Evolutionary conservation across 345 rosid species (phyloP).

Genomic region (Diplotaxis tenuifolia): DNA sequence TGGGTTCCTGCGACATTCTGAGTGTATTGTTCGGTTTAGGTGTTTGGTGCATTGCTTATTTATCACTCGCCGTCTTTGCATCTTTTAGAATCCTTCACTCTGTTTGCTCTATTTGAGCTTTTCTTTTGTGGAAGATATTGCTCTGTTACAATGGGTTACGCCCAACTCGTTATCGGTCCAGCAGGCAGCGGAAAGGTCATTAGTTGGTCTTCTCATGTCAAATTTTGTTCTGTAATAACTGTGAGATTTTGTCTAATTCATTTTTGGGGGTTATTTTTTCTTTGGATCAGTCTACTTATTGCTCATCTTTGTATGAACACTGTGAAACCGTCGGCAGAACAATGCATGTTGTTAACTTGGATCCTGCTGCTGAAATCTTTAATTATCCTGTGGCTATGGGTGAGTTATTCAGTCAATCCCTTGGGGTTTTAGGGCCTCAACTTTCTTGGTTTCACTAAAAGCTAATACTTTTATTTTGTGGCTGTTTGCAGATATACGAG

Average conservation of each 20-base stretch:
- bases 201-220: not conserved
- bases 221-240: not conserved
- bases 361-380: constrained; percentile 91
- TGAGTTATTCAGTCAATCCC: constrained; percentile 24
- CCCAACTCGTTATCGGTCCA: constrained; percentile 80
- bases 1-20: constrained; percentile 56
- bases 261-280: not conserved
- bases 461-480: not conserved
- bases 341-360: constrained; percentile 70
- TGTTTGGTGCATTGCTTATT: constrained; percentile 84
- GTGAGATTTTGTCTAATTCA: not conserved
- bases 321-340: constrained; percentile 67
- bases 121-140: not conserved
- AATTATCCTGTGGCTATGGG: constrained; percentile 92
- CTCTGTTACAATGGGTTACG: constrained; percentile 59
- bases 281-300: constrained; percentile 74
- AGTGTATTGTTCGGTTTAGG: constrained; percentile 56
- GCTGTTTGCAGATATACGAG: constrained; percentile 70
- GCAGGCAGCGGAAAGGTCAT: constrained; percentile 91
- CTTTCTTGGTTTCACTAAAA: constrained; percentile 1
- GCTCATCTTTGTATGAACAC: constrained; percentile 69
- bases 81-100: constrained; percentile 56
- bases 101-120: constrained; percentile 41
- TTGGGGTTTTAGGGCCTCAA: not conserved
- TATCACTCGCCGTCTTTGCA: constrained; percentile 63